These are phyloP conservation scores for Cyberlindnera maclurae DNA, from an alignment of 805 yeast genomes.

Conservation along the genomic window DNA sequence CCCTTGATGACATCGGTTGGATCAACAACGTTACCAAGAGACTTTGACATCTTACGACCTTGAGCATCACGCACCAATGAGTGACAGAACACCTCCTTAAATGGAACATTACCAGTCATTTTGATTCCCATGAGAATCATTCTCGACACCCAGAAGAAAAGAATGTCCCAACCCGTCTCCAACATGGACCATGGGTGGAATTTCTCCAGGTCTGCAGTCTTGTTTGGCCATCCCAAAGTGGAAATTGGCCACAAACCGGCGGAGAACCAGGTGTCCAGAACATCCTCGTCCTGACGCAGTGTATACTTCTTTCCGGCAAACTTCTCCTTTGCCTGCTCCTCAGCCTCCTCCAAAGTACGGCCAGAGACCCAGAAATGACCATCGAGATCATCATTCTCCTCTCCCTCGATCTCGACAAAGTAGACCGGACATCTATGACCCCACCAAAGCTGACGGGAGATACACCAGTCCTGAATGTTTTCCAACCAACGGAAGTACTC, in stretches of 20 bases:
- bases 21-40: constrained; percentile 93
- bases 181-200: constrained; percentile 90
- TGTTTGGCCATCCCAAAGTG: constrained; percentile 92
- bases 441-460: constrained; percentile 92
- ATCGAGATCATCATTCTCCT: constrained; percentile 45
- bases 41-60: constrained; percentile 98
- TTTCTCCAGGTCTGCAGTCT: constrained; percentile 61
- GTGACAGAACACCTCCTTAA: constrained; percentile 96
- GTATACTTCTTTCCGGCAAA: constrained; percentile 66
- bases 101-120: constrained; percentile 86
- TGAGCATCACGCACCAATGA: constrained; percentile 98
- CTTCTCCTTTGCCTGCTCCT: constrained; percentile 64
- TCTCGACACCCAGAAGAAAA: constrained; percentile 98
- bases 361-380: constrained; percentile 90
- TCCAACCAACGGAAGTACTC: constrained; percentile 95
- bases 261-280: constrained; percentile 97
- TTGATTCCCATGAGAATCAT: constrained; percentile 91
- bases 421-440: constrained; percentile 98
- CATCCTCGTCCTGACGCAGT: constrained; percentile 58
- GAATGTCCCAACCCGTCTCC: constrained; percentile 99
- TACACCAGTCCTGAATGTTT: constrained; percentile 98
- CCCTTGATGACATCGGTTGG: constrained; percentile 93
- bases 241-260: constrained; percentile 98
- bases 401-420: constrained; percentile 75
- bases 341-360: constrained; percentile 75